phyloP scores from a whole-genome alignment of 2,329 filamentous ascomycete genomes.

The Byssoonygena ceratinophila region DNA sequence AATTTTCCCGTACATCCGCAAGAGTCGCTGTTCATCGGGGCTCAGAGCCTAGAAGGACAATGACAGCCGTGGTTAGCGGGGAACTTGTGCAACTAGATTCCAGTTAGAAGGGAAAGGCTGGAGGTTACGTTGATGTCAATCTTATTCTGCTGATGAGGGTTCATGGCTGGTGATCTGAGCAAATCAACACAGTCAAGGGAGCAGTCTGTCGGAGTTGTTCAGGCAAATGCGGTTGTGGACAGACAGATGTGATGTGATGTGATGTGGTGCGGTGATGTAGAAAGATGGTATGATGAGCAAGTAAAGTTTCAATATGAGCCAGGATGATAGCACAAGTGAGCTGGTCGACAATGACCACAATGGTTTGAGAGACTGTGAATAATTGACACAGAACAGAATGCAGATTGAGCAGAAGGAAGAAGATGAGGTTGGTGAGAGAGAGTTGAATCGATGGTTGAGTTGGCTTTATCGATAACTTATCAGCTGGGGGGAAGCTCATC shows the following conservation, averaged over 20 bases:
- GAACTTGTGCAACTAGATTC: not conserved
- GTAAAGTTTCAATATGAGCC: conserved; percentile 1
- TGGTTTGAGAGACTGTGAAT: too few species aligned
- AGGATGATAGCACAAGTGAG: not conserved
- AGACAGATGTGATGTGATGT: not conserved
- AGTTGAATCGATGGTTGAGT: not conserved
- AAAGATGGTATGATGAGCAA: not conserved
- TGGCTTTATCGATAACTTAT: conserved; percentile 10
- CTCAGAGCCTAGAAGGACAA: conserved; percentile 59
- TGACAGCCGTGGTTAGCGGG: conserved; percentile 13
- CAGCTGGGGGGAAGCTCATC: not conserved
- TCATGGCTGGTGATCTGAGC: conserved; percentile 51
- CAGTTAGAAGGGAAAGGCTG: not conserved
- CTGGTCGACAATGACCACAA: too few species aligned
- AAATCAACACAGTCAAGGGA: not conserved
- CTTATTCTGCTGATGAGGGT: conserved; percentile 97
- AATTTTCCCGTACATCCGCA: conserved; percentile 95
- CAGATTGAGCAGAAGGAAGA: not conserved
- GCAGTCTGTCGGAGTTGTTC: conserved; percentile 2
- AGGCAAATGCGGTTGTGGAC: not conserved
- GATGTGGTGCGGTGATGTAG: too few species aligned
- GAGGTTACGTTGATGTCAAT: conserved; percentile 81
- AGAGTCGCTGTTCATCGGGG: conserved; percentile 89
- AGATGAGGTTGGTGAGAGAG: not conserved
- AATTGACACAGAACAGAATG: not conserved